These are phyloP conservation scores for Lodderomyces orthopsilosis DNA, from an alignment of 1,139 yeast genomes.

Conservation along the genomic window DNA sequence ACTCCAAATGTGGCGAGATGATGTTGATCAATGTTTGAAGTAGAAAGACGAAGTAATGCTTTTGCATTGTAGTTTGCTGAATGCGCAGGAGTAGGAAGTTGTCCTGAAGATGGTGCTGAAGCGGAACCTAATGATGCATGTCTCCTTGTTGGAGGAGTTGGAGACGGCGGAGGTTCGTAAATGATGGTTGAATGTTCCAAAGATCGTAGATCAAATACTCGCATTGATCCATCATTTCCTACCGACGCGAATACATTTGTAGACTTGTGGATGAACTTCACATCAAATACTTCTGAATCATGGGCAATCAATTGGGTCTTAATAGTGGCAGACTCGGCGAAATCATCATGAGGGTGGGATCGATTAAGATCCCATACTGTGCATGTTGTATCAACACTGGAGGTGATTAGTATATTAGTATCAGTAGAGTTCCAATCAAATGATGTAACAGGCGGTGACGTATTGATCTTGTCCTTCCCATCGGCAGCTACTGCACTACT, in stretches of 20 bases:
- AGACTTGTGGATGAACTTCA: conserved; percentile 72
- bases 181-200: conserved; percentile 93
- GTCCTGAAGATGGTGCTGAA: conserved; percentile 8
- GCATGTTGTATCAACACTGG: conserved; percentile 94
- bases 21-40: conserved; percentile 80
- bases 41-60: conserved; percentile 71
- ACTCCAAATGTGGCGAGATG: conserved; percentile 76
- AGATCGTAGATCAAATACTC: conserved; percentile 86
- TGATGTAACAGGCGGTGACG: conserved; percentile 81
- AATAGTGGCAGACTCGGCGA: conserved; percentile 60
- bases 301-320: conserved; percentile 95
- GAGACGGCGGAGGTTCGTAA: conserved; percentile 54
- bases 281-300: conserved; percentile 93
- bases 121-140: conserved; percentile 4
- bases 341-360: conserved; percentile 18
- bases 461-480: conserved; percentile 39
- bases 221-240: conserved; percentile 92
- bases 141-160: conserved; percentile 30
- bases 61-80: conserved; percentile 31
- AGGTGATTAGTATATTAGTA: conserved; percentile 70
- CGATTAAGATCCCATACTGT: conserved; percentile 85
- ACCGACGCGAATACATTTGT: conserved; percentile 86
- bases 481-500: conserved; percentile 12
- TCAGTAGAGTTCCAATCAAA: conserved; percentile 89
- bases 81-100: conserved; percentile 42